Base-by-base conservation (phyloP, 2,329 filamentous ascomycete genomes). In the Venturia oleaginea region DNA sequence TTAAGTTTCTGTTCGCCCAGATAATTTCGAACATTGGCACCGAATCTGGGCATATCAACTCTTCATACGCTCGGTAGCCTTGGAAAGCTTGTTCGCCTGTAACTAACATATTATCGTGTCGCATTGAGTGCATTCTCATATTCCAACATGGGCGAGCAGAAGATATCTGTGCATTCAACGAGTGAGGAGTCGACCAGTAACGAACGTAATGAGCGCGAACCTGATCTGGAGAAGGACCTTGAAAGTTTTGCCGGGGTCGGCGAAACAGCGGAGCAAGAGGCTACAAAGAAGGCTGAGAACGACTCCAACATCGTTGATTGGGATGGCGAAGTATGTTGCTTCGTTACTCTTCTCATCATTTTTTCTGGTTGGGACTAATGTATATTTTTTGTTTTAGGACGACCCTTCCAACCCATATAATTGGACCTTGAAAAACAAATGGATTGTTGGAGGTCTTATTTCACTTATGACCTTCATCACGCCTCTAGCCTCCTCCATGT, bases 341-440 rank as follows among this genome's bases (percentile, higher is more conserved):
- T 34, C 11, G 4, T 30, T 27, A 13, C 13, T 2, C 34, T 37
- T 7, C 38, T 40, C 38, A 4, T 30, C 27, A n/a, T 34, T 34
- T 32, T 34, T 30, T 4, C 17, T 4, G 51, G 1, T 10, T n/a
- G 51, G 13, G 3, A 11, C 51, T 55, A 4, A 55, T n/a, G 7
- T 24, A n/a, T 6, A 4, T 13, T 55, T 3, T 2, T 19, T 55
- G 3, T 27, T 34, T 34, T 34, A 55, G 63, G 60, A 67, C 37
- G 68, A 69, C 59, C 80, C 81, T 0, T 72, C 78, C 42, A 85
- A 87, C 65, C 85, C 86, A 0, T 73, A 81, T 66, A 89, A 88
- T 71, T 89, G 85, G 84, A 69, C 78, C 1, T 68, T 68, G 0
- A 66, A 65, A 7, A 76, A 75, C 68, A 84, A 83, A 70, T 78